Conservation (phyloP, 805 yeast species). For the Saturnispora bothae region DNA sequence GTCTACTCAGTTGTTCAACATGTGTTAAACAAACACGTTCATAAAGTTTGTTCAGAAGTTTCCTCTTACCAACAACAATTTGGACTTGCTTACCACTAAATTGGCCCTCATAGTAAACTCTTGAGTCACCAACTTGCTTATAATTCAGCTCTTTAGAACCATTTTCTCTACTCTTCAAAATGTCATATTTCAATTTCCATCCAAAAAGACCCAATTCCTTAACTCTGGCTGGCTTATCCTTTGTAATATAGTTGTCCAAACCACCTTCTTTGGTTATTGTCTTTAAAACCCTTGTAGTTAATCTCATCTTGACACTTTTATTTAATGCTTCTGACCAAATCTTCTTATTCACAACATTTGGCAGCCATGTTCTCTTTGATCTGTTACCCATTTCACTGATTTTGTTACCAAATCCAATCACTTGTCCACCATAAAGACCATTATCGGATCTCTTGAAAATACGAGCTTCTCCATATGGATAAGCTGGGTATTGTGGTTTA, state of each 20-base stretch:
- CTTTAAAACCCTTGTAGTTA: constrained; percentile 71
- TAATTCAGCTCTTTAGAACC: constrained; percentile 28
- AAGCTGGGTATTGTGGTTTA: constrained; percentile 43
- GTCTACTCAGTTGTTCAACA: constrained; percentile 34
- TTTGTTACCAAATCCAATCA: constrained; percentile 64
- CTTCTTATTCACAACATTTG: constrained; percentile 65
- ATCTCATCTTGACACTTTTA: constrained; percentile 43
- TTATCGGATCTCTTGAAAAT: constrained; percentile 75
- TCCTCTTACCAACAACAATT: constrained; percentile 55
- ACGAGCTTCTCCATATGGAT: constrained; percentile 69
- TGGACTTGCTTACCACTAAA: constrained; percentile 34
- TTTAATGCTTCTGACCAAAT: constrained; percentile 79
- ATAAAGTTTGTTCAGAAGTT: constrained; percentile 44
- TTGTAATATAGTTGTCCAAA: constrained; percentile 74
- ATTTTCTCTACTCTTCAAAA: constrained; percentile 39
- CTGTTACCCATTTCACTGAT: constrained; percentile 69
- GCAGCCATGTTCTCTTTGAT: constrained; percentile 64
- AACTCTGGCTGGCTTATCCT: constrained; percentile 80
- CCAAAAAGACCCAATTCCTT: constrained; percentile 91
- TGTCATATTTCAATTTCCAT: constrained; percentile 77
- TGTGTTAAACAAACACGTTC: constrained; percentile 37
- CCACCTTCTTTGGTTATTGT: constrained; percentile 94
- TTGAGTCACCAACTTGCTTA: constrained; percentile 8
- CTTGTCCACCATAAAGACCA: constrained; percentile 87
- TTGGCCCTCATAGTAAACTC: constrained; percentile 40